Conservation (phyloP, 2,329 filamentous ascomycete genomes). For the Sarocladium brachiariae region DNA sequence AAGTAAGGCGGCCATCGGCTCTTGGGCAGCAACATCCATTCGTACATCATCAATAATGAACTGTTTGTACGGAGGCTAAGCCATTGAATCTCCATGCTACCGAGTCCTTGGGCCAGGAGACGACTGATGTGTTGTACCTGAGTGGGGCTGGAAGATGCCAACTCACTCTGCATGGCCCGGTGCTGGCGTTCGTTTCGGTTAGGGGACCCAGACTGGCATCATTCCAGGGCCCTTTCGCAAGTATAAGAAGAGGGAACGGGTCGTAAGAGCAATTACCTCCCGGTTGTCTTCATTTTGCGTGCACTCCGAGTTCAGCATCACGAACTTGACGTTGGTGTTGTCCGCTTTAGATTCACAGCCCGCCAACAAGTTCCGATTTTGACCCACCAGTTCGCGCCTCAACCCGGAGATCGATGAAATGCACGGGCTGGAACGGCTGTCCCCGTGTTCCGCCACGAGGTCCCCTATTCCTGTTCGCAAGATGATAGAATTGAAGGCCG, state of each 20-base stretch:
- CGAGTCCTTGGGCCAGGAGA: background rate
- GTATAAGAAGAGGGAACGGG: background rate
- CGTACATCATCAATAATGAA: too few relatives aligned
- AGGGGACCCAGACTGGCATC: too few relatives aligned
- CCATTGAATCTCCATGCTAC: too few relatives aligned
- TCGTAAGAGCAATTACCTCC: background rate
- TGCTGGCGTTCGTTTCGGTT: too few relatives aligned
- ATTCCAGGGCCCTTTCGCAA: too few relatives aligned
- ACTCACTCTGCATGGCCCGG: constrained; percentile 11
- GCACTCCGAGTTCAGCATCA: background rate
- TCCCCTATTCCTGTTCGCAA: constrained; percentile 2
- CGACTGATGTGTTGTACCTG: constrained; percentile 19
- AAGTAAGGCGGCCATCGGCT: too few relatives aligned
- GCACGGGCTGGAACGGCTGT: constrained; percentile 4
- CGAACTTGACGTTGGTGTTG: background rate
- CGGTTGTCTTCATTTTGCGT: background rate
- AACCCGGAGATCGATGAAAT: background rate
- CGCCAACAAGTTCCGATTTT: background rate
- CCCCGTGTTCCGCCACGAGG: constrained; percentile 5
- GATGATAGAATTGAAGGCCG: constrained; percentile 22
- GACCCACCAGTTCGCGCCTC: constrained; percentile 10
- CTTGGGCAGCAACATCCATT: too few relatives aligned
- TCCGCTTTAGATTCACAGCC: background rate
- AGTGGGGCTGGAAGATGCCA: constrained; percentile 12
- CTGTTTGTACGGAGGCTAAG: too few relatives aligned